Evolutionary conservation across 257 asterid genomes (phyloP), one percentile per base, ranked within the genome.

Genomic region (Craterostigma plantagineum): DNA sequence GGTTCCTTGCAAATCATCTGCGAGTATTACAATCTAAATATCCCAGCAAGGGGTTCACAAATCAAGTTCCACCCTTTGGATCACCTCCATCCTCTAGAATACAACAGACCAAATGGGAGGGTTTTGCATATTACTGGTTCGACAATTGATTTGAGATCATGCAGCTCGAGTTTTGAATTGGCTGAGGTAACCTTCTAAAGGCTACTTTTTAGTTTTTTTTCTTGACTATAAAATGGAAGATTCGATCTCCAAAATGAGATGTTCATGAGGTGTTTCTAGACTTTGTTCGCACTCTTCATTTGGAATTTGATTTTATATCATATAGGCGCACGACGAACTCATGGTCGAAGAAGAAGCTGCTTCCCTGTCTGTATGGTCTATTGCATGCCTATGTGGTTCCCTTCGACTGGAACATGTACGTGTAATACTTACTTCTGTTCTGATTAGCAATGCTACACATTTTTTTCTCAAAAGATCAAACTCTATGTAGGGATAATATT

Each of bases 281-380:
- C 14, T 12, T 36, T 36, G 11, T 10, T 36, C 12, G 8, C 40
- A 2, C 11, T 7, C 37, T 11, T 34, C 11, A 10, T 38, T n/a
- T 10, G 10, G 30, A 11, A 45, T 16, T 49, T 34, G 35, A 11
- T 4, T 43, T 23, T 23, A n/a, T 57, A 50, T 14, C 48, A 49
- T 54, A 17, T 64, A 90, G 99, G 96, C 65, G 47, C 87, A 83
- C 45, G 60, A 52, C 55, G 96, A 84, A 16, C 87, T 83, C 45
- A 67, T 75, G 91, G 96, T 66, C 45, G 96, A 90, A 70, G 99
- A 90, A 73, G 99, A 90, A 66, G 94, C 99, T 43, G 60, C 80
- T 67, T 77, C 99, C 46, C 68, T 90, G 69, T 80, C 99, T 11
- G 87, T 73, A 7, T 83, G 99, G 99, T 76, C 99, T 55, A 55